Conservation (phyloP, 257 asterid genomes). For the Scutellaria barbata region DNA sequence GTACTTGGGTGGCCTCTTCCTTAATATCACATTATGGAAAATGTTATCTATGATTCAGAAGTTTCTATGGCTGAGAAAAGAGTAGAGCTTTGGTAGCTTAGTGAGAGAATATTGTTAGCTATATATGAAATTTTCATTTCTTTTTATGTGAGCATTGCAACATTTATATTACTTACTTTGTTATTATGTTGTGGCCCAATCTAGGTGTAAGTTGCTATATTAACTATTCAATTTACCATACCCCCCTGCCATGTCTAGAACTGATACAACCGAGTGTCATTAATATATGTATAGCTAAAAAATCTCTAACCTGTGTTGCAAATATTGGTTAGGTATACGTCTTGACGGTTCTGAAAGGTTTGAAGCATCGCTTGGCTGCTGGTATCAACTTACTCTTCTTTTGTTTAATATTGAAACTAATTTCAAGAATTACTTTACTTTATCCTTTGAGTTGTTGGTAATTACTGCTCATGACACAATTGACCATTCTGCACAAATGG, state of each 20-base stretch:
- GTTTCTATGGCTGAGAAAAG: not conserved
- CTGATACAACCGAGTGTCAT: conserved; percentile 20
- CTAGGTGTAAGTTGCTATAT: conserved; percentile 8
- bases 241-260: conserved; percentile 23
- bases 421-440: conserved; percentile 5
- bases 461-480: not conserved
- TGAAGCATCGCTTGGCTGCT: conserved; percentile 96
- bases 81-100: conserved; percentile 22
- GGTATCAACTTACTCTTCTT: conserved; percentile 57
- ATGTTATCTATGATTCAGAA: conserved; percentile 12
- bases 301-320: conserved; percentile 33
- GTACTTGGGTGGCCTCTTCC: not conserved
- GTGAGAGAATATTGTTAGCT: not conserved
- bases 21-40: conserved; percentile 16
- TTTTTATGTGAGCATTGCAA: conserved; percentile 19
- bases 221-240: conserved; percentile 11
- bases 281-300: not conserved
- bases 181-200: conserved; percentile 1
- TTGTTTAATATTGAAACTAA: conserved; percentile 25
- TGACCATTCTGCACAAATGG: conserved; percentile 15
- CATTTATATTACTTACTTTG: conserved; percentile 1
- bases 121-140: not conserved
- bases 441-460: conserved; percentile 21
- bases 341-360: conserved; percentile 88
- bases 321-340: conserved; percentile 75